Evolutionary conservation across 2,329 filamentous ascomycete genomes (phyloP).

Genomic region (Colletotrichum spaethianum): DNA sequence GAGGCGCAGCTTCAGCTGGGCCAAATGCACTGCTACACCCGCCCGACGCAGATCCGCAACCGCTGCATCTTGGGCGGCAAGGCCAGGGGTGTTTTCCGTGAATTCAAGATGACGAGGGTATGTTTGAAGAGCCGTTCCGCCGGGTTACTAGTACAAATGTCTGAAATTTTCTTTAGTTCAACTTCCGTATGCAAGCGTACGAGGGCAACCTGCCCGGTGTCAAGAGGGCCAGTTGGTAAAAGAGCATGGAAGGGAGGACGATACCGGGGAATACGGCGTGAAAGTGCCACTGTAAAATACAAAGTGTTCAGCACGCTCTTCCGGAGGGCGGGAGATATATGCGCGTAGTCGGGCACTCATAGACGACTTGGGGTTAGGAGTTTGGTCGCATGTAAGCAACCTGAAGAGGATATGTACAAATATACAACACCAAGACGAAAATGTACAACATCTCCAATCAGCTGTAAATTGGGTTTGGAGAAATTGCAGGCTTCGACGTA

Average conservation of each 20-base stretch:
- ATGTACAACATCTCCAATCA: constrained; percentile 29
- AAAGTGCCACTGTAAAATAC: constrained; percentile 21
- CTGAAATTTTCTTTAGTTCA: constrained; percentile 72
- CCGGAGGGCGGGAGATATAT: no score
- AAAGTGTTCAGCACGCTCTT: background rate
- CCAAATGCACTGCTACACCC: constrained; percentile 96
- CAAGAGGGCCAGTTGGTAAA: constrained; percentile 95
- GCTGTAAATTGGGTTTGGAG: background rate
- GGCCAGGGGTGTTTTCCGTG: constrained; percentile 88
- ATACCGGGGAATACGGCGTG: background rate
- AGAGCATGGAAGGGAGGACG: background rate
- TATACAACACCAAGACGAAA: constrained; percentile 11
- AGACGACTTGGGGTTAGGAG: constrained; percentile 4
- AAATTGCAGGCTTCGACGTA: background rate
- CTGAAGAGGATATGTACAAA: constrained; percentile 17
- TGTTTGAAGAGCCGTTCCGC: constrained; percentile 56
- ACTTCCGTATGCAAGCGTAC: constrained; percentile 92
- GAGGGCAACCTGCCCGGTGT: constrained; percentile 91
- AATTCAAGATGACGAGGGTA: constrained; percentile 94
- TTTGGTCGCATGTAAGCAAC: constrained; percentile 20
- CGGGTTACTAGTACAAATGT: constrained; percentile 21
- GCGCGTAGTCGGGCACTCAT: background rate
- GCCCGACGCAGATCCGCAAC: constrained; percentile 94
- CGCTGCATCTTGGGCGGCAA: constrained; percentile 94
- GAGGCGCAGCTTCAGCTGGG: constrained; percentile 94